Base-by-base conservation (phyloP, 495 filamentous ascomycete genomes). In the Mytilinidion resinicola region DNA sequence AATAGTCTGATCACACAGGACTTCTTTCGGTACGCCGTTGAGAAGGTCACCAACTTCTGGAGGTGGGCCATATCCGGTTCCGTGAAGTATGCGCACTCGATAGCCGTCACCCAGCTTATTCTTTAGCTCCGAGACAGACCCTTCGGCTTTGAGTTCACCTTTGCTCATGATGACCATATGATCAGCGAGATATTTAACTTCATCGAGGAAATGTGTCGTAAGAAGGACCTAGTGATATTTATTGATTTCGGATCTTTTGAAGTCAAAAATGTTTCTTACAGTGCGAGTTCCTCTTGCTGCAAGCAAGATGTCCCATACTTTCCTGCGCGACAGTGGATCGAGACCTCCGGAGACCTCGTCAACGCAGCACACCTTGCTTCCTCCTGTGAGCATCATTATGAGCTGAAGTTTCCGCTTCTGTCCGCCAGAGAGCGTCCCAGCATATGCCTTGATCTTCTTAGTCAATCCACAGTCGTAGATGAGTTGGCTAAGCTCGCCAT, bases 371-470 rank as follows among this genome's bases (percentile, higher is more conserved):
- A 96, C 83, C 14, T 78, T 81, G 58, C 84, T 88, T 15, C 89
- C 90, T 39, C 90, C 90, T 21, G 88, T 90, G 53, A 96, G 82
- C 89, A 93, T 95, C 82, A 92, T 90, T n/a, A 86, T 85, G 9
- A 96, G 79, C 67, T 96, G 90, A n/a, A 92, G 74, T 70, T 95
- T 95, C 20, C 90, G 78, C 70, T 92, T 95, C 70, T 96, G 90
- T 0, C 90, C 90, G 6, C 90, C 90, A 2, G 89, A 93, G 5
- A 95, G 76, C 1, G 87, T 88, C 55, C 78, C 79, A 0, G 87
- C 78, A 60, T 74, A 72, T 0, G 88, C 83, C 42, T 82, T 80
- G 20, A 79, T 66, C 71, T 95, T 96, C 9, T 78, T 72, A 14
- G 76, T 77, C 10, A 96, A 78, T 65, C 91, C 90, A 58, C 91